phyloP scores from a whole-genome alignment of 208 protist genomes.

The Spongospora subterranea region DNA sequence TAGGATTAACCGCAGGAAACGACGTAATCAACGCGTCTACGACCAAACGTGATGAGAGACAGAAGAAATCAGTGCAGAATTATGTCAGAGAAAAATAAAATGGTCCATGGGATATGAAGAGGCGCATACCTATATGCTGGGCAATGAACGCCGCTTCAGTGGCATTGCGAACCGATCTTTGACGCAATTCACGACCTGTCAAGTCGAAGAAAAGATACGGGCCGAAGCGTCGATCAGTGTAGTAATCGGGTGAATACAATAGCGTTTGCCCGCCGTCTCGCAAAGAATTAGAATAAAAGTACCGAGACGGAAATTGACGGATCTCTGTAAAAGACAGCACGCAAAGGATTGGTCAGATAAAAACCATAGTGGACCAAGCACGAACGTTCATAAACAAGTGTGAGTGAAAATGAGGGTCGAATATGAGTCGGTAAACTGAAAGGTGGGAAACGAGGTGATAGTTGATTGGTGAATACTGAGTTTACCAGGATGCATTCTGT shows the following conservation, averaged over 20 bases:
- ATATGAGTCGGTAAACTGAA: no score
- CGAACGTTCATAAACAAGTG: no score
- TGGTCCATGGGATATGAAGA: no score
- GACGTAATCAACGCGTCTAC: neutral
- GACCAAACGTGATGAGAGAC: neutral
- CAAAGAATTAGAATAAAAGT: constrained; percentile 73
- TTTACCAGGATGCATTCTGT: constrained; percentile 78
- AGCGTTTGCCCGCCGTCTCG: neutral
- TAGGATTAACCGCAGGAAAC: neutral
- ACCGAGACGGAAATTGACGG: constrained; percentile 70
- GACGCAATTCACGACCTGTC: neutral
- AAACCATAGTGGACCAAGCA: neutral
- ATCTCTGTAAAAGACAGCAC: constrained; percentile 61
- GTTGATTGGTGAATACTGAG: no score
- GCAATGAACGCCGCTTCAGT: constrained; percentile 39
- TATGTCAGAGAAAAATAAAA: no score
- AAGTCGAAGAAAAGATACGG: constrained; percentile 71
- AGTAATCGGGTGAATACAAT: neutral
- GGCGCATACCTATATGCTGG: neutral
- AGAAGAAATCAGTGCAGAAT: no score
- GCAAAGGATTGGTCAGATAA: neutral
- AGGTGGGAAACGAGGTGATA: no score
- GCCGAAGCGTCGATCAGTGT: constrained; percentile 46
- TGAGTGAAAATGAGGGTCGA: no score
- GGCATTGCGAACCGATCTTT: neutral